A percentile compares a stretch with the other conserved stretches of the same genome.
Evolutionary conservation across 768 basidiomycete genomes (phyloP).

Genomic region (Russula ochroleuca): DNA sequence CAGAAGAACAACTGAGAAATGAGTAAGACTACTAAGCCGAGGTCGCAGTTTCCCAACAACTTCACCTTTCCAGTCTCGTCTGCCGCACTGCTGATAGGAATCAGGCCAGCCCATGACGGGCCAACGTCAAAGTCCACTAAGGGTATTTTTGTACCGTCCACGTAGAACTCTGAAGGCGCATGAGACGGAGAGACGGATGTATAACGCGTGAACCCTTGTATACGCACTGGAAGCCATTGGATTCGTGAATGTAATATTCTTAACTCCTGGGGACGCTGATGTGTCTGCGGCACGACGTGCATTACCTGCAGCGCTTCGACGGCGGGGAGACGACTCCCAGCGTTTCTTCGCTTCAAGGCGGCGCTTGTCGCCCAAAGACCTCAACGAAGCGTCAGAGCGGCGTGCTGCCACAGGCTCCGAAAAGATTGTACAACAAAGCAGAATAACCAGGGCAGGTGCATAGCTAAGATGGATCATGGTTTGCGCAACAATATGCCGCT

Average conservation of each 20-base stretch:
- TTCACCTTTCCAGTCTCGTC: conserved; percentile 66
- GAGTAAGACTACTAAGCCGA: background rate
- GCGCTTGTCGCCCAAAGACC: conserved; percentile 7
- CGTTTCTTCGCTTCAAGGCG: conserved; percentile 6
- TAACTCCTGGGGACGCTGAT: conserved; percentile 30
- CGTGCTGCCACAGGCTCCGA: background rate
- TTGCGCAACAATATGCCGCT: background rate
- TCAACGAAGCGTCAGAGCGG: background rate
- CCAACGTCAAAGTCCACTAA: conserved; percentile 70
- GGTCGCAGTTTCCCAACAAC: conserved; percentile 3
- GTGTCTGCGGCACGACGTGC: background rate
- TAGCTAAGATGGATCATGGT: background rate
- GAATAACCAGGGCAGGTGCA: background rate
- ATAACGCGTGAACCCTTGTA: background rate
- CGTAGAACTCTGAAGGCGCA: conserved; percentile 53
- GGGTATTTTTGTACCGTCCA: conserved; percentile 61
- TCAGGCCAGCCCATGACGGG: conserved; percentile 68
- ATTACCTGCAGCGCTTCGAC: background rate
- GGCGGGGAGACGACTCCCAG: conserved; percentile 14
- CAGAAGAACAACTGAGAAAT: conserved; percentile 68
- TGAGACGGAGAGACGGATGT: background rate
- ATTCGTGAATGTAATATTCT: conserved; percentile 70
- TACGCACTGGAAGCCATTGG: conserved; percentile 57
- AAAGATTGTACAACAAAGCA: conserved; percentile 4
- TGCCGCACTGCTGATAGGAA: conserved; percentile 57